These are phyloP conservation scores for Cyclanthera cordifolia DNA, from an alignment of 306 rosid genomes.

Conservation along the genomic window DNA sequence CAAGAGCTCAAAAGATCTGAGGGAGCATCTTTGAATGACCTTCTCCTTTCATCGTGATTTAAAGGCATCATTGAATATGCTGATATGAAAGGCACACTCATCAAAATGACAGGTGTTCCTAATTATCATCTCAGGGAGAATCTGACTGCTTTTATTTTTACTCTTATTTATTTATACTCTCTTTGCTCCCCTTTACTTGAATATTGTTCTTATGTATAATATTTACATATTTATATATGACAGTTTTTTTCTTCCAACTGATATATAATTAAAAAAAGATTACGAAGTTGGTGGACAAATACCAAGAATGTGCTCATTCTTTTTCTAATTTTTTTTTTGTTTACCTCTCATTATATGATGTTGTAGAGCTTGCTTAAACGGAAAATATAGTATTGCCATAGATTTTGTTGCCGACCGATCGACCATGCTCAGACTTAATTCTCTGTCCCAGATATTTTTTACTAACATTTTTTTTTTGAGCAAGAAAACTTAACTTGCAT, in stretches of 20 bases:
- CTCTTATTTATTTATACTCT: too few relatives aligned
- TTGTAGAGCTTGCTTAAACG: not conserved
- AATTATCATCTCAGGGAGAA: not conserved
- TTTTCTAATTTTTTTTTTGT: not conserved
- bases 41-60: not conserved
- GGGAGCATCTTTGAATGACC: not conserved
- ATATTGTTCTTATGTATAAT: not conserved
- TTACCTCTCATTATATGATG: not conserved
- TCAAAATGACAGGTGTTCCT: not conserved
- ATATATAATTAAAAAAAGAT: not conserved
- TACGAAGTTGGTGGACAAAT: not conserved
- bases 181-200: not conserved
- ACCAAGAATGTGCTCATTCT: not conserved
- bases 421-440: not conserved
- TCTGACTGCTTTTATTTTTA: not conserved
- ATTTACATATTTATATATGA: not conserved
- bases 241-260: not conserved
- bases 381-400: not conserved
- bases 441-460: not conserved
- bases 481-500: not conserved
- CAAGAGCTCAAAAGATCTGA: not conserved
- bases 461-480: not conserved
- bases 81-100: not conserved
- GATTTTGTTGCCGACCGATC: not conserved
- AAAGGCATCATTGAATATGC: not conserved